These are phyloP conservation scores for Scedosporium boydii DNA, from an alignment of 2,329 filamentous ascomycete genomes.

Conservation along the genomic window DNA sequence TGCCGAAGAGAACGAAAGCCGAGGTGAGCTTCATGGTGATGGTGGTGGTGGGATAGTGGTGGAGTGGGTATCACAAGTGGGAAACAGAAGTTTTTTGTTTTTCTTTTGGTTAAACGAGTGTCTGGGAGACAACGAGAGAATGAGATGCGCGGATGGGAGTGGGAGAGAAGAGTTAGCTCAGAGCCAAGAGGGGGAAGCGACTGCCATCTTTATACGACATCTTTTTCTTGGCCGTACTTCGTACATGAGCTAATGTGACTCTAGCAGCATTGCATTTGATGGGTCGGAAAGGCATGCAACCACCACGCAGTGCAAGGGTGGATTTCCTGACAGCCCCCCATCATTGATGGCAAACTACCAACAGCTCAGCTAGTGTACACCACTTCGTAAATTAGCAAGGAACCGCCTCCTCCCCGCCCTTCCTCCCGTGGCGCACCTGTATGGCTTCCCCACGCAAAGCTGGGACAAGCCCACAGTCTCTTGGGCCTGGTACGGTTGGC, in stretches of 20 bases:
- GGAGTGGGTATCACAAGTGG: background rate
- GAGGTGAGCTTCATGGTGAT: constrained; percentile 5
- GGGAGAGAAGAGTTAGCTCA: background rate
- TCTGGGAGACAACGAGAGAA: background rate
- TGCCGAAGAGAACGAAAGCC: constrained; percentile 7
- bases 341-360: background rate
- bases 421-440: background rate
- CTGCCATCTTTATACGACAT: background rate
- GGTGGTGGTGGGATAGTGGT: background rate
- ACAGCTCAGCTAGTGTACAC: background rate
- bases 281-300: background rate
- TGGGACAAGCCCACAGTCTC: too few species aligned
- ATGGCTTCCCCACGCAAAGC: background rate
- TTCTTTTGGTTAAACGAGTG: constrained; percentile 2
- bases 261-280: background rate
- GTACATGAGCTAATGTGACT: background rate
- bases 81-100: background rate
- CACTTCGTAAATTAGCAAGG: background rate
- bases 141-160: background rate
- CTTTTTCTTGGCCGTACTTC: background rate
- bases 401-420: background rate
- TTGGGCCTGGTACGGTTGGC: background rate
- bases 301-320: background rate
- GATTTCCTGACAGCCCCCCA: background rate
- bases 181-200: background rate